These are phyloP conservation scores for Auriscalpium vulgare DNA, from an alignment of 768 basidiomycete species.

Conservation along the genomic window DNA sequence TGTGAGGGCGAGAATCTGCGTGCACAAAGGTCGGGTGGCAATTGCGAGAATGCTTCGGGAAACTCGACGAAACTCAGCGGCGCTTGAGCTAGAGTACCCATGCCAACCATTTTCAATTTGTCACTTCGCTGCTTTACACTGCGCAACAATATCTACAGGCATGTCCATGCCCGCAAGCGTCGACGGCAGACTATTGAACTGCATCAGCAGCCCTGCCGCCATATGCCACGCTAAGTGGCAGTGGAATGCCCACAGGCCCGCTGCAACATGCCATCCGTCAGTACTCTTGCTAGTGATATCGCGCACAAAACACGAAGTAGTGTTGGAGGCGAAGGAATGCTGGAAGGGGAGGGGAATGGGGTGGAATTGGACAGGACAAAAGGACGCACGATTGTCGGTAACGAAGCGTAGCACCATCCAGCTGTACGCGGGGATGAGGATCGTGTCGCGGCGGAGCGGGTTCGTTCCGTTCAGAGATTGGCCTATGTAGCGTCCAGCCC, in stretches of 20 bases:
- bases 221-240: constrained; percentile 12
- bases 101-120: too few relatives aligned
- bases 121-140: neutral
- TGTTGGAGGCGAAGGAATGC: neutral
- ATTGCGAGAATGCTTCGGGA: too few relatives aligned
- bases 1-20: too few relatives aligned
- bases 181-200: constrained; percentile 3
- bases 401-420: constrained; percentile 9
- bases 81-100: too few relatives aligned
- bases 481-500: constrained; percentile 6
- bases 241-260: constrained; percentile 13
- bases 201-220: constrained; percentile 9
- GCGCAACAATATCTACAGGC: constrained; percentile 5
- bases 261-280: neutral
- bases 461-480: constrained; percentile 5
- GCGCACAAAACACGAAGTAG: neutral
- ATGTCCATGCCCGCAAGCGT: constrained; percentile 2
- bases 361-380: neutral
- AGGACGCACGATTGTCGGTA: constrained; percentile 9
- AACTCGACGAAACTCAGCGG: too few relatives aligned
- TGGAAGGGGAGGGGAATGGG: neutral
- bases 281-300: too few relatives aligned
- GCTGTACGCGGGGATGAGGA: constrained; percentile 9
- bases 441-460: constrained; percentile 8
- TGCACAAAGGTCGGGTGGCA: too few relatives aligned